Percentiles rank a stretch among this genome's conserved stretches.
These are phyloP conservation scores for Cucumis cinereus DNA, from an alignment of 306 rosid species.

Conservation along the genomic window DNA sequence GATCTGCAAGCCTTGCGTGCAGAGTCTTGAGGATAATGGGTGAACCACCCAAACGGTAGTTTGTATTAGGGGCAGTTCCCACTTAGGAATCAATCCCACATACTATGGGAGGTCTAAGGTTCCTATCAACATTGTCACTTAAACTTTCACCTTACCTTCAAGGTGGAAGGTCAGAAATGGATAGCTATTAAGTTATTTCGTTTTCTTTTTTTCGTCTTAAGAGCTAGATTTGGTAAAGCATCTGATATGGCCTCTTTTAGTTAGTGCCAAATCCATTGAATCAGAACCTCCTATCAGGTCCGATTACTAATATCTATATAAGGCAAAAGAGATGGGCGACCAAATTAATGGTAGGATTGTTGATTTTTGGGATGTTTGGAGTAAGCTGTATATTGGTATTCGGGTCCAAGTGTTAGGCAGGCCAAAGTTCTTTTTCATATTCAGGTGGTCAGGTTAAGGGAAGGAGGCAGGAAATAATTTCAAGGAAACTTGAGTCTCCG, in stretches of 20 bases:
- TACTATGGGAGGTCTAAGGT: background rate
- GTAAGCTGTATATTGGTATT: too few species aligned
- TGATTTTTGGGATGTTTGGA: too few species aligned
- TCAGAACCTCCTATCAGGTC: background rate
- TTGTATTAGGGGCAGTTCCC: background rate
- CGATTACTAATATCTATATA: too few species aligned
- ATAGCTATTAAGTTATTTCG: background rate
- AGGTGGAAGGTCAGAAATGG: background rate
- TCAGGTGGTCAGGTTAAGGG: too few species aligned
- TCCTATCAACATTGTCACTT: background rate
- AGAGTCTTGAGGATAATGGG: background rate
- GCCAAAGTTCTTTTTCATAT: too few species aligned
- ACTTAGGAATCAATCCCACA: background rate
- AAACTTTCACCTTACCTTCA: background rate
- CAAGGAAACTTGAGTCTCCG: too few species aligned
- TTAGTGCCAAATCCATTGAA: background rate
- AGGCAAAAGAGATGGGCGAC: too few species aligned
- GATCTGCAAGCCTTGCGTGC: background rate
- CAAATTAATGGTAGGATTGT: too few species aligned
- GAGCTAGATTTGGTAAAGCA: background rate
- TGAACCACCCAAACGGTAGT: background rate
- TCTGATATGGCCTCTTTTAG: background rate
- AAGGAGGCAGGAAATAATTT: too few species aligned
- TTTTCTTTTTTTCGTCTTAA: background rate
- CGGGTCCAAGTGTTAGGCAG: too few species aligned